These are phyloP conservation scores for Ascochyta pisi DNA, from an alignment of 2,329 filamentous ascomycete species.

Conservation along the genomic window DNA sequence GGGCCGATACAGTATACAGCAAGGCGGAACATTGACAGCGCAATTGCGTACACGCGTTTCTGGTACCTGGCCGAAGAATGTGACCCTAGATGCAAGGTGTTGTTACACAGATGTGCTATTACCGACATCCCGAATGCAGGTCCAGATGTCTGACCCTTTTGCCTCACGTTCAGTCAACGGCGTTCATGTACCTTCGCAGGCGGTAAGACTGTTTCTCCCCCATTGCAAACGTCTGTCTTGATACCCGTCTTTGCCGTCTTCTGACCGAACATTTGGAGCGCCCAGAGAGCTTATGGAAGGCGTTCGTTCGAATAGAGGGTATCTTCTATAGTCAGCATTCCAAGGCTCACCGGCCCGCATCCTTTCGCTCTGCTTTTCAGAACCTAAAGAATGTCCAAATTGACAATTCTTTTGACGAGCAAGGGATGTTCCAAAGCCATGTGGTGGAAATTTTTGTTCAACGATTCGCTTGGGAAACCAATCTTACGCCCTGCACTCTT, in stretches of 20 bases:
- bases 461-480: slow-evolving; percentile 31
- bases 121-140: slow-evolving; percentile 16
- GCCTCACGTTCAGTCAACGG: slow-evolving; percentile 15
- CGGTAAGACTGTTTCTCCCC: slow-evolving; percentile 8
- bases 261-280: neutral
- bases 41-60: slow-evolving; percentile 28
- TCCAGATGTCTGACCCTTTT: slow-evolving; percentile 15
- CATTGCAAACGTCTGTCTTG: neutral
- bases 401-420: slow-evolving; percentile 32
- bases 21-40: slow-evolving; percentile 28
- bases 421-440: slow-evolving; percentile 41
- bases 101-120: slow-evolving; percentile 28
- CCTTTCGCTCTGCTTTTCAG: slow-evolving; percentile 13
- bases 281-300: neutral
- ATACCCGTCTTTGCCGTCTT: neutral
- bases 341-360: slow-evolving; percentile 15
- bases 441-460: slow-evolving; percentile 22
- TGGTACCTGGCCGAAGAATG: slow-evolving; percentile 41
- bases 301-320: neutral
- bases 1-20: slow-evolving; percentile 18
- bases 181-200: neutral
- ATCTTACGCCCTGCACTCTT: slow-evolving; percentile 20
- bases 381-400: slow-evolving; percentile 37
- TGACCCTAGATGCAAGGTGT: slow-evolving; percentile 39
- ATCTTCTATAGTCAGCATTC: slow-evolving; percentile 23